Percentiles rank a stretch among this genome's conserved stretches.
phyloP scores from a whole-genome alignment of 805 yeast species.

The Blastobotrys parvus region DNA sequence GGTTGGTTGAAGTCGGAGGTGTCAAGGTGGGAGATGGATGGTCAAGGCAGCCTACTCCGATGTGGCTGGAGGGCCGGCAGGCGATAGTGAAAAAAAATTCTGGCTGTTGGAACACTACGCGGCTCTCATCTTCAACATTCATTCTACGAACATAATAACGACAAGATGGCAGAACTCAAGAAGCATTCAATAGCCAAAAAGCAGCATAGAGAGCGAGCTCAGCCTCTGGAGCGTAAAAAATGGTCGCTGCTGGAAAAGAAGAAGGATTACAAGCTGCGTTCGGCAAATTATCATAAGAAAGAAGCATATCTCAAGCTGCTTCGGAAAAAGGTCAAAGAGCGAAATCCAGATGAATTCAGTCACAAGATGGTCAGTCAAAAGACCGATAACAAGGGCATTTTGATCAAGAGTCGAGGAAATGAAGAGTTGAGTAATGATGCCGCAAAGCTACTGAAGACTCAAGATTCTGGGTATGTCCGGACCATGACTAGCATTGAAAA shows the following conservation, averaged over 20 bases:
- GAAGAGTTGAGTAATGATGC: constrained; percentile 61
- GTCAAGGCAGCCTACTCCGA: too few relatives aligned
- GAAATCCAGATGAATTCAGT: constrained; percentile 94
- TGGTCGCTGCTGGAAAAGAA: constrained; percentile 90
- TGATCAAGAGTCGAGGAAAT: constrained; percentile 48
- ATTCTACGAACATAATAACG: too few relatives aligned
- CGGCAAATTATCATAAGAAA: constrained; percentile 54
- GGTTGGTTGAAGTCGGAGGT: too few relatives aligned
- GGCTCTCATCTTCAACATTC: too few relatives aligned
- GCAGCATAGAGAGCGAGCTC: constrained; percentile 92
- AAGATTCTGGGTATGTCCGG: constrained; percentile 79
- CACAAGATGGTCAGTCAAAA: constrained; percentile 76
- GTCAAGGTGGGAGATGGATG: background rate
- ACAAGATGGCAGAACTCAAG: too few relatives aligned
- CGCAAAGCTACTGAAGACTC: constrained; percentile 76
- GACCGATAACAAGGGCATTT: constrained; percentile 63
- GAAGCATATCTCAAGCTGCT: constrained; percentile 58
- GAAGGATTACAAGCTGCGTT: constrained; percentile 67
- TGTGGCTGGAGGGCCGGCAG: too few relatives aligned
- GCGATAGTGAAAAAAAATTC: too few relatives aligned
- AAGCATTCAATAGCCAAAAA: constrained; percentile 85
- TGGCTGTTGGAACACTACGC: too few relatives aligned
- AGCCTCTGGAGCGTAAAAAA: constrained; percentile 61
- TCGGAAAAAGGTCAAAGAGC: constrained; percentile 57
- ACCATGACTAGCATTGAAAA: constrained; percentile 66